These are phyloP conservation scores for Maudiozyma saulgeensis DNA, from an alignment of 805 yeast genomes.

Conservation along the genomic window DNA sequence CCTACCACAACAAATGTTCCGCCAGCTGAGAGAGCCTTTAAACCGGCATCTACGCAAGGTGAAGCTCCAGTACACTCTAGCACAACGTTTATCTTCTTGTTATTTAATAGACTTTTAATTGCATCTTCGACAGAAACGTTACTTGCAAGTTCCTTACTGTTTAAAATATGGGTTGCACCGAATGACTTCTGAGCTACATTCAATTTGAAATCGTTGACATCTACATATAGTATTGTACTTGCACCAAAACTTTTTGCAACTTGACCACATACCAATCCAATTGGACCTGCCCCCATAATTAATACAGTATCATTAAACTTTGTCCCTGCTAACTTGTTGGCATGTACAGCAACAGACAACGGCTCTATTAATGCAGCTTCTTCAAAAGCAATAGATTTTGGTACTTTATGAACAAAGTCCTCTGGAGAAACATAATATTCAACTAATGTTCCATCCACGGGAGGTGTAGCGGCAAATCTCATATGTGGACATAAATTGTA, in stretches of 20 bases:
- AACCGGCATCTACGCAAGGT: slow-evolving; percentile 61
- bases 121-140: slow-evolving; percentile 23
- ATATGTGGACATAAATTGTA: slow-evolving; percentile 80
- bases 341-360: slow-evolving; percentile 77
- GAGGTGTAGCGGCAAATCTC: slow-evolving; percentile 89
- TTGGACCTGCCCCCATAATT: slow-evolving; percentile 86
- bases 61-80: slow-evolving; percentile 84
- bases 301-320: slow-evolving; percentile 59
- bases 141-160: slow-evolving; percentile 32
- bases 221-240: slow-evolving; percentile 53
- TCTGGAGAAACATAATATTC: slow-evolving; percentile 68
- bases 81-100: slow-evolving; percentile 43
- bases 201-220: slow-evolving; percentile 58
- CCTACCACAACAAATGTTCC: slow-evolving; percentile 82
- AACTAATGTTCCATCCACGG: slow-evolving; percentile 71
- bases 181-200: slow-evolving; percentile 50
- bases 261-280: slow-evolving; percentile 66
- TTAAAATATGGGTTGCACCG: slow-evolving; percentile 56
- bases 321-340: slow-evolving; percentile 51
- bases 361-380: slow-evolving; percentile 89
- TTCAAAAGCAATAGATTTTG: slow-evolving; percentile 67
- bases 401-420: slow-evolving; percentile 73
- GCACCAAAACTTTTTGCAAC: slow-evolving; percentile 74
- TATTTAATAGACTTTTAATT: slow-evolving; percentile 24
- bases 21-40: slow-evolving; percentile 50